Conservation (phyloP, 2,329 filamentous ascomycete genomes). For the Trichoderma breve region DNA sequence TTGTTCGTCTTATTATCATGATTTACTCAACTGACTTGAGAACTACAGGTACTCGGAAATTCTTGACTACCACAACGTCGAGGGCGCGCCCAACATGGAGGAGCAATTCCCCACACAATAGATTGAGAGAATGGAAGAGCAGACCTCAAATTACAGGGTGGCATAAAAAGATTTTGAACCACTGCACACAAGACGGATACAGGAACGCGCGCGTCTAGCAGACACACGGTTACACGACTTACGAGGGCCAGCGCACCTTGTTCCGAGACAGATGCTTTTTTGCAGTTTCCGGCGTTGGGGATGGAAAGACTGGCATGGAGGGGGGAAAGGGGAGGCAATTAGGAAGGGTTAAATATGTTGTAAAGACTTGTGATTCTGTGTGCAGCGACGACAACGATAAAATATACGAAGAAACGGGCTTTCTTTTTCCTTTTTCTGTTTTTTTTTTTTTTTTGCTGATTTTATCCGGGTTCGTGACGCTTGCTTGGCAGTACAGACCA, state of each 20-base stretch:
- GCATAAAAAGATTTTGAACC: slow-evolving; percentile 14
- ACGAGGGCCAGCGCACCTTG: slow-evolving; percentile 1
- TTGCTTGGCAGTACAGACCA: neutral
- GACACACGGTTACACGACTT: neutral
- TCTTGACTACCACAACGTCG: slow-evolving; percentile 95
- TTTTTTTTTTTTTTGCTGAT: neutral
- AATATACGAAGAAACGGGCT: slow-evolving; percentile 17
- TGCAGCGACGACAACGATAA: slow-evolving; percentile 15
- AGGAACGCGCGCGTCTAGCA: slow-evolving; percentile 9
- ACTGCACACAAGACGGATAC: slow-evolving; percentile 10
- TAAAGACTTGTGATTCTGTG: slow-evolving; percentile 20
- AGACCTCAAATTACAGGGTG: neutral
- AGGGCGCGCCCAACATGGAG: slow-evolving; percentile 48
- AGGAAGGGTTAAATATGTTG: slow-evolving; percentile 15
- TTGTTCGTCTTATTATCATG: neutral
- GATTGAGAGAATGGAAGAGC: slow-evolving; percentile 15
- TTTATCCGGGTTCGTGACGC: neutral
- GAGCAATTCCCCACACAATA: slow-evolving; percentile 42
- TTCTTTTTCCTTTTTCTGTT: neutral
- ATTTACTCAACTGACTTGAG: neutral
- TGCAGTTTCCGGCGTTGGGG: slow-evolving; percentile 32
- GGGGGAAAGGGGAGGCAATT: slow-evolving; percentile 1
- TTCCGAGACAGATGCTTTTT: slow-evolving; percentile 9
- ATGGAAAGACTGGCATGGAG: slow-evolving; percentile 25
- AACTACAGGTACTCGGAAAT: slow-evolving; percentile 89